phyloP scores from a whole-genome alignment of 208 protist genomes.

The Trypanosomatidae sp. region DNA sequence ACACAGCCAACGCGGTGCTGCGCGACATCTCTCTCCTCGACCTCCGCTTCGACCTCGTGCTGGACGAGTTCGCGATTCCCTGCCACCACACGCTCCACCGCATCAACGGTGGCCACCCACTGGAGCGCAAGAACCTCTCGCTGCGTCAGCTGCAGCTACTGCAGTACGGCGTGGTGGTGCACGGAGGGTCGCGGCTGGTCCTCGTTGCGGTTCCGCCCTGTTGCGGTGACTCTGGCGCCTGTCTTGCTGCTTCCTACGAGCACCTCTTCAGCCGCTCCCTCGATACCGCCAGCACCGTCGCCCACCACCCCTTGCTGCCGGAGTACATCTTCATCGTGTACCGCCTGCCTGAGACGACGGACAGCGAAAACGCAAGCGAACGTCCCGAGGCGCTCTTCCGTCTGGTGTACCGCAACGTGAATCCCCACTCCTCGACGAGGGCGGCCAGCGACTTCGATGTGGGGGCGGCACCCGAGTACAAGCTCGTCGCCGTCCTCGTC shows the following conservation, averaged over 20 bases:
- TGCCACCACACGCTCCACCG: conserved; percentile 57
- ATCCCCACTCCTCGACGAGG: conserved; percentile 2
- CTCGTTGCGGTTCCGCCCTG: conserved; percentile 47
- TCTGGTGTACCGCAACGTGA: conserved; percentile 87
- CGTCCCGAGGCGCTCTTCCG: conserved; percentile 59
- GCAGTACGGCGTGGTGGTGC: conserved; percentile 78
- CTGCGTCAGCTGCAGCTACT: conserved; percentile 84
- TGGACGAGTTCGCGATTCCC: conserved; percentile 43
- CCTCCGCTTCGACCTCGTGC: conserved; percentile 68
- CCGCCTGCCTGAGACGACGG: conserved; percentile 30
- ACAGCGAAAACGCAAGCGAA: conserved; percentile 9
- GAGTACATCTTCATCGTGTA: conserved; percentile 86
- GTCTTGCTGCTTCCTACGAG: conserved; percentile 54
- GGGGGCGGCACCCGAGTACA: conserved; percentile 53
- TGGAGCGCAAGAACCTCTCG: conserved; percentile 59
- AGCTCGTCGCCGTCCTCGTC: conserved; percentile 71
- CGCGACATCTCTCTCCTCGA: conserved; percentile 54
- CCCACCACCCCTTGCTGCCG: conserved; percentile 62
- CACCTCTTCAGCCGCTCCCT: conserved; percentile 34
- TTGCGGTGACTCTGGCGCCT: conserved; percentile 50
- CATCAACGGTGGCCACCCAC: conserved; percentile 50
- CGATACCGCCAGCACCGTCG: conserved; percentile 27
- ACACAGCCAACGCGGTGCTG: conserved; percentile 27
- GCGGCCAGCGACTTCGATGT: background rate
- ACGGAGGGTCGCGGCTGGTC: conserved; percentile 63